Evolutionary conservation across 805 yeast species (phyloP).

Genomic region (Henningerozyma blattae): DNA sequence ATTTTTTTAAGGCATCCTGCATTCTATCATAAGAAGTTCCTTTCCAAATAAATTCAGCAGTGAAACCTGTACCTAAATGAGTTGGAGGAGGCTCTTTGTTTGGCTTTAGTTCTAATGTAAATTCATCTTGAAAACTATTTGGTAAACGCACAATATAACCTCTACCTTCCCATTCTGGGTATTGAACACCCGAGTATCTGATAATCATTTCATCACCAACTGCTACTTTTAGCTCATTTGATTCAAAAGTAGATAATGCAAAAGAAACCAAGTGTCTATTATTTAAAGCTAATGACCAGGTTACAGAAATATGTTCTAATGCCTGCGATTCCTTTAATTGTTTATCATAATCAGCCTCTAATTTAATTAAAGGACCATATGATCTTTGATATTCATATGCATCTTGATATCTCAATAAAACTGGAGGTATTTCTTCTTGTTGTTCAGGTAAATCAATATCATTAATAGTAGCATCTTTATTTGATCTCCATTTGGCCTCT

Average conservation of each 20-base stretch:
- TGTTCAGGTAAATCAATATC: constrained; percentile 45
- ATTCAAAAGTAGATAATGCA: constrained; percentile 53
- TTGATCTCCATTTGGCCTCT: constrained; percentile 73
- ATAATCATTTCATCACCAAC: constrained; percentile 77
- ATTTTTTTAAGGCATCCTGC: constrained; percentile 62
- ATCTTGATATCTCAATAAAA: constrained; percentile 65
- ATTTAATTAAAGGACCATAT: constrained; percentile 70
- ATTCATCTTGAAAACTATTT: constrained; percentile 49
- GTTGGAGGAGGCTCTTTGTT: constrained; percentile 36
- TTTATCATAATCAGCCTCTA: constrained; percentile 74
- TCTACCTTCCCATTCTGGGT: constrained; percentile 55
- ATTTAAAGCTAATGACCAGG: constrained; percentile 62
- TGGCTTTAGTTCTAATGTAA: constrained; percentile 55
- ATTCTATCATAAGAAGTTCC: constrained; percentile 73
- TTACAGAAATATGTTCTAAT: constrained; percentile 55
- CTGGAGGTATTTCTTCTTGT: constrained; percentile 54
- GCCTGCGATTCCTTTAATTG: constrained; percentile 66
- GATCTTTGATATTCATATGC: constrained; percentile 78
- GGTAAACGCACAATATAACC: constrained; percentile 71
- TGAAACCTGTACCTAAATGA: constrained; percentile 49
- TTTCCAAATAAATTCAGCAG: constrained; percentile 85
- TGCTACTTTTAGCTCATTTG: constrained; percentile 53
- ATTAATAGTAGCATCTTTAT: constrained; percentile 57
- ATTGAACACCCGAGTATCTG: constrained; percentile 44
- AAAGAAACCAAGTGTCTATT: constrained; percentile 60